Conservation (phyloP, 2,329 filamentous ascomycete species). For the Xylaria arbuscula region DNA sequence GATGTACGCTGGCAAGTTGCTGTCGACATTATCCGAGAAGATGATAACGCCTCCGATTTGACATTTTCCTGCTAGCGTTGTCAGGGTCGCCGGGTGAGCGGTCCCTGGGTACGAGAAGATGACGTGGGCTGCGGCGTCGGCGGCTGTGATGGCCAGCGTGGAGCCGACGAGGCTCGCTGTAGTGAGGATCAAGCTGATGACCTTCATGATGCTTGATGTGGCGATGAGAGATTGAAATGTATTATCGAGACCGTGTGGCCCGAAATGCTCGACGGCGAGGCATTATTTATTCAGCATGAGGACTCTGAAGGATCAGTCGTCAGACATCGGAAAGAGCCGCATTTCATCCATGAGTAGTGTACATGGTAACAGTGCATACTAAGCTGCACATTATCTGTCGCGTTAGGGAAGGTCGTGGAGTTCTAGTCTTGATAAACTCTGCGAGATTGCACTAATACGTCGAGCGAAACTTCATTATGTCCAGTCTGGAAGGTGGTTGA, state of each 20-base stretch:
- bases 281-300: constrained; percentile 13
- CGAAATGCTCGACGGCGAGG: not conserved
- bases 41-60: constrained; percentile 33
- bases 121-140: constrained; percentile 31
- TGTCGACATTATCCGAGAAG: constrained; percentile 34
- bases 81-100: constrained; percentile 19
- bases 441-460: constrained; percentile 3
- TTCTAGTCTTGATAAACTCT: not conserved
- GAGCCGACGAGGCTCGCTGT: constrained; percentile 23
- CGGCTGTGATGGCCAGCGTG: constrained; percentile 27
- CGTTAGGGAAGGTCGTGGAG: constrained; percentile 24
- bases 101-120: constrained; percentile 34
- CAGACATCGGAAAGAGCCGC: constrained; percentile 18
- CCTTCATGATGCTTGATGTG: constrained; percentile 10
- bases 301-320: not conserved
- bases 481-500: constrained; percentile 28
- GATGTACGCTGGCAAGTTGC: constrained; percentile 17
- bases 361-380: not conserved
- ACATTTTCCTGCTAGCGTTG: constrained; percentile 25
- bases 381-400: constrained; percentile 6
- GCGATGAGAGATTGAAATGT: not conserved
- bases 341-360: not conserved
- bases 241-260: not conserved
- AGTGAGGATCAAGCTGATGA: constrained; percentile 11
- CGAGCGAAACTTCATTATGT: not conserved